Percentiles rank a stretch among this genome's conserved stretches.
Evolutionary conservation across 352 stramenopile genomes (phyloP).

Genomic region (Phytophthora constricta): DNA sequence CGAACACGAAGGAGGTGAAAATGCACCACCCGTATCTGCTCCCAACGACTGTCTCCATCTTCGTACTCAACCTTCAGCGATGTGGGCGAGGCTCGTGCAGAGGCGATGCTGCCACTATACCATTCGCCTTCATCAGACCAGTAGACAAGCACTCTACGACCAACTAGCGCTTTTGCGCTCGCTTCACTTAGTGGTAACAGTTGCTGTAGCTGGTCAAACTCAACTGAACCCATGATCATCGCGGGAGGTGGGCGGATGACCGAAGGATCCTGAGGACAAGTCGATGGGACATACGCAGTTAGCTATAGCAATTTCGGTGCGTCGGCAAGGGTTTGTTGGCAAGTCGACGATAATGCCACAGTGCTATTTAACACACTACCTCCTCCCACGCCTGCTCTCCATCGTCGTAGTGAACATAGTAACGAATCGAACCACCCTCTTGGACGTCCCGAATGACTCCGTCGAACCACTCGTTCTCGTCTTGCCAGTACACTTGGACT

Average conservation of each 20-base stretch:
- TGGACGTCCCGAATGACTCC: slow-evolving; percentile 29
- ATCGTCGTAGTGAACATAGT: slow-evolving; percentile 55
- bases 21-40: slow-evolving; percentile 29
- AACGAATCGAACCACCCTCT: slow-evolving; percentile 6
- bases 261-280: slow-evolving; percentile 8
- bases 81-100: slow-evolving; percentile 7
- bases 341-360: neutral
- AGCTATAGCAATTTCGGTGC: neutral
- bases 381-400: slow-evolving; percentile 59
- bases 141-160: slow-evolving; percentile 41
- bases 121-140: slow-evolving; percentile 49
- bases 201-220: slow-evolving; percentile 48
- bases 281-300: neutral
- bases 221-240: neutral
- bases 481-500: slow-evolving; percentile 57
- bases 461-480: slow-evolving; percentile 58
- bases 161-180: slow-evolving; percentile 10
- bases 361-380: slow-evolving; percentile 3
- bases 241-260: slow-evolving; percentile 19
- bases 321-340: neutral
- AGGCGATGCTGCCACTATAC: slow-evolving; percentile 45
- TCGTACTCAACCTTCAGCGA: slow-evolving; percentile 52
- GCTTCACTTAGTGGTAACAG: slow-evolving; percentile 16
- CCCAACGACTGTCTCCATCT: slow-evolving; percentile 58
- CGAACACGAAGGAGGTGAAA: neutral